Base-by-base conservation (phyloP, 2,329 filamentous ascomycete species). In the Emericellopsis atlantica region DNA sequence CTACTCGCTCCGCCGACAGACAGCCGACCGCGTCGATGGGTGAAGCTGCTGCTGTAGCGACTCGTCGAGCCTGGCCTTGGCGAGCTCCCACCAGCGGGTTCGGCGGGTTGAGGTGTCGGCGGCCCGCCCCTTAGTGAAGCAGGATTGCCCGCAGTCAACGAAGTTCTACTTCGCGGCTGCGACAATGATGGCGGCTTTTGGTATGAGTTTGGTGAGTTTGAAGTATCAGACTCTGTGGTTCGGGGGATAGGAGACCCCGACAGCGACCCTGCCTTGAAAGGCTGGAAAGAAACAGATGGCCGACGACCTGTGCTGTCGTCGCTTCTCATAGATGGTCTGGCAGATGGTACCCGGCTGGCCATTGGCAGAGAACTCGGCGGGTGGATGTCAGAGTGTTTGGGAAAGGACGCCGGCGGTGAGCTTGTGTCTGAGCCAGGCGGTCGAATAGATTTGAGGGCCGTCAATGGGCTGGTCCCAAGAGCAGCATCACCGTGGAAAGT, bases 211-310 rank as follows among this genome's bases (percentile, higher is more conserved):
- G 75, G 72, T 4, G 77, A 81, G 26, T 69, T 64, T 12, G 75
- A 70, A 2, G 66, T 55, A 38, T 76, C 74, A 12, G 61, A 56
- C 11, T 76, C 72, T 3, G 60, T 55, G 6, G 65, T 56, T 24
- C 70, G 65, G 23, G 65, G 64, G n/a, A 70, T 57, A 0, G 89
- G 90, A 5, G 89, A 95, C 4, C 84, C 87, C 2, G 89, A 94
- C n/a, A 96, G 68, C 2, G 90, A 93, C 10, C 90, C 90, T 12
- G 89, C 86, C 61, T 98, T 98, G 67, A 98, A 98, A 0, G 90
- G 89, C 51, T 93, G 86, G 52, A 95, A 95, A 1, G 86, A 93
- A 18, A 95, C 76, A 0, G 87, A 95, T 6, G 84, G 81, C 40
- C 87, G 77, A 50, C 88, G 75, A 40, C 71, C 71, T 37, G 72